Conservation (phyloP, 495 filamentous ascomycete genomes). For the Daldinia grandis region DNA sequence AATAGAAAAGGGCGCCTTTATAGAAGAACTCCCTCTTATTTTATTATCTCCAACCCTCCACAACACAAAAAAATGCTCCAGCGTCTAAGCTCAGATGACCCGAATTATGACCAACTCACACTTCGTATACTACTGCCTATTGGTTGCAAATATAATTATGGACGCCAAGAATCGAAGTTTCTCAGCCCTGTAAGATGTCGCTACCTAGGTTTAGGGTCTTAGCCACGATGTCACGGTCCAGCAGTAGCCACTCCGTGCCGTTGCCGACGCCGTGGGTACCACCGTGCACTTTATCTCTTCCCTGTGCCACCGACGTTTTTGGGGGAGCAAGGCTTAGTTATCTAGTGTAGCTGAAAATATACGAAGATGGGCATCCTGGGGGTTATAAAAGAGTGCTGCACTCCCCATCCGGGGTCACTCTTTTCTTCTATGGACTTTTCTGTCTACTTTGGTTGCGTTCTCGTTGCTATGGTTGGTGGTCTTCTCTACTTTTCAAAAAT, state of each 20-base stretch:
- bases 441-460: conserved; percentile 18
- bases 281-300: conserved; percentile 10
- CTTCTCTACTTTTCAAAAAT: conserved; percentile 27
- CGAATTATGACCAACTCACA: conserved; percentile 31
- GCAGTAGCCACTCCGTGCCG: conserved; percentile 22
- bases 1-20: not conserved
- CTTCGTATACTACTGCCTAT: conserved; percentile 11
- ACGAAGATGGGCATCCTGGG: conserved; percentile 29
- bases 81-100: conserved; percentile 7
- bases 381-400: conserved; percentile 24
- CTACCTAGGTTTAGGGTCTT: conserved; percentile 1
- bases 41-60: conserved; percentile 5
- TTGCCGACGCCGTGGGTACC: conserved; percentile 16
- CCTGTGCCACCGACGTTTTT: not conserved
- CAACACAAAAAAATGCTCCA: not conserved
- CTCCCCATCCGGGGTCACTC: conserved; percentile 10
- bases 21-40: conserved; percentile 3
- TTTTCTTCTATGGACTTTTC: conserved; percentile 20
- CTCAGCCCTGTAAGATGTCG: conserved; percentile 31
- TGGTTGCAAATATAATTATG: conserved; percentile 15
- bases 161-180: conserved; percentile 16
- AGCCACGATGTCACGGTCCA: conserved; percentile 36
- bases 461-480: conserved; percentile 21
- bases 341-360: conserved; percentile 11
- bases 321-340: conserved; percentile 14